Conservation (phyloP, 768 basidiomycete genomes). For the Amanita brunnescens region DNA sequence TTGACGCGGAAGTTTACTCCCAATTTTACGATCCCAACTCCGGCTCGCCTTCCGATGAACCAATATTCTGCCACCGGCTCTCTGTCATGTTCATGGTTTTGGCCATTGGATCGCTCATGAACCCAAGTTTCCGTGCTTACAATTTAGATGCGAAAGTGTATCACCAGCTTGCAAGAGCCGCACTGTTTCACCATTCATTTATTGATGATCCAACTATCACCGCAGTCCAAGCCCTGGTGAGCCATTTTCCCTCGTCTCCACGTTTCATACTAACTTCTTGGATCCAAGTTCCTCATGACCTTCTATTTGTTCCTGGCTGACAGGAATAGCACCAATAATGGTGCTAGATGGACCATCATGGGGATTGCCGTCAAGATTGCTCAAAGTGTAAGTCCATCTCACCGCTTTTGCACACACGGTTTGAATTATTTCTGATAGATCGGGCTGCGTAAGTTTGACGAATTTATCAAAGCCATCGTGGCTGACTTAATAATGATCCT, state of each 20-base stretch:
- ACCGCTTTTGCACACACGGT: constrained; percentile 9
- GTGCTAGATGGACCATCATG: constrained; percentile 60
- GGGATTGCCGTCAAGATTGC: constrained; percentile 63
- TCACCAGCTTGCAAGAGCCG: constrained; percentile 56
- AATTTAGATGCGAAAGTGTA: constrained; percentile 64
- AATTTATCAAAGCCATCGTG: neutral
- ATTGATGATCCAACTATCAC: constrained; percentile 62
- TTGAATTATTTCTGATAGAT: constrained; percentile 32
- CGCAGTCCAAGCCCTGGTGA: constrained; percentile 58
- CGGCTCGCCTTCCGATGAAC: constrained; percentile 38
- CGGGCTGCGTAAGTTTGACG: constrained; percentile 48
- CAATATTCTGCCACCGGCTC: constrained; percentile 49
- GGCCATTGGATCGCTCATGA: constrained; percentile 57
- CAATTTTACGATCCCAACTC: constrained; percentile 45
- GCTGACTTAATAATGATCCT: constrained; percentile 7
- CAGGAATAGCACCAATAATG: constrained; percentile 57
- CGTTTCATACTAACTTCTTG: constrained; percentile 5
- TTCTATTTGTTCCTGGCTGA: constrained; percentile 63
- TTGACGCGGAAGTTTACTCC: constrained; percentile 50
- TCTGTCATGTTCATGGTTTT: constrained; percentile 59
- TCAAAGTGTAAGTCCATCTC: constrained; percentile 47
- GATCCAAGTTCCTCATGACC: constrained; percentile 55
- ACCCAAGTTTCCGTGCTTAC: constrained; percentile 46
- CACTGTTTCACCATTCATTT: constrained; percentile 54
- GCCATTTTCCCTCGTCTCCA: constrained; percentile 14